Base-by-base conservation (phyloP, 2,329 filamentous ascomycete species). In the Pseudogymnoascus sp. region DNA sequence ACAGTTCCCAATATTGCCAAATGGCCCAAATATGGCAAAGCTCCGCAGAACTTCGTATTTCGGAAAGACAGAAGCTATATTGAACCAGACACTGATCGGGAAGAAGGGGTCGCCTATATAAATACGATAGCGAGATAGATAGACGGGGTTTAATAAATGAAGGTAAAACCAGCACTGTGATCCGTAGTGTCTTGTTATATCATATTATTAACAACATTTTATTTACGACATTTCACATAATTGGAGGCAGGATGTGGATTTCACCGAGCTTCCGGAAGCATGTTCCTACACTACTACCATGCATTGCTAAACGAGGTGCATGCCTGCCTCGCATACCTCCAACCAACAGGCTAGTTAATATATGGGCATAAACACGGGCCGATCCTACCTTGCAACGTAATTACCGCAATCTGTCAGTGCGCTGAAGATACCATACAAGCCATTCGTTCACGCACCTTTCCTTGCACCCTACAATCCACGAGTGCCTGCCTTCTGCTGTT, bases 11-110 rank as follows among this genome's bases (percentile, higher is more conserved):
- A 64, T 64, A 57, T 78, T 15, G 75, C 77, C 1, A 50, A 64
- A 9, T 80, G 77, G 77, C 77, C 77, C 1, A 66, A 64, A 30
- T 79, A 79, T 60, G 64, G 73, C 59, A 63, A 75, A 0, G 61
- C 66, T 0, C 63, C 64, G 1, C 78, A 78, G 2, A 71, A 68
- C 5, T 53, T 53, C 11, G 43, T 53, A 18, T 53, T 53, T 53
- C 43, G 43, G 8, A 53, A 53, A 18, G 43, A 53, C 12, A 62
- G 81, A 80, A 75, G 72, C 30, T 76, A 73, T 68, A 69, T 80
- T 0, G 79, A 81, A 64, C 68, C 71, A 1, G 79, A 81, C 64
- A 78, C 73, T 0, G 81, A 74, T 69, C 73, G 78, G 37, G 75
- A 75, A 43, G 76, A 78, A 62, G 76, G 73, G 0, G 80, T 81